Percentiles rank a stretch among this genome's conserved stretches.
Evolutionary conservation across 164 flowering plant species (phyloP).

Genomic region (Protea cynaroides): DNA sequence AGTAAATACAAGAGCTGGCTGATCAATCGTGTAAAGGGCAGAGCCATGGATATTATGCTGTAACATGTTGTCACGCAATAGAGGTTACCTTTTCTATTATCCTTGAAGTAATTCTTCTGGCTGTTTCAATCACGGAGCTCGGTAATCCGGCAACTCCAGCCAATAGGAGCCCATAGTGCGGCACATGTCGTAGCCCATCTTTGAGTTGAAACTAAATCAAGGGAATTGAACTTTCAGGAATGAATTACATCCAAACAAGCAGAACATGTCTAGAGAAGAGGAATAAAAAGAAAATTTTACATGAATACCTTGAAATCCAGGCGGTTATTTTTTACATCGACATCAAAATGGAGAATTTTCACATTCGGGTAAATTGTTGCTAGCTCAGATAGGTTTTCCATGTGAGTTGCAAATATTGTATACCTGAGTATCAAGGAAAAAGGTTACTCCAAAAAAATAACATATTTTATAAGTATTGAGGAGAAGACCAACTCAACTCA

Average conservation of each 20-base stretch:
- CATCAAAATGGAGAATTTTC: conserved; percentile 80
- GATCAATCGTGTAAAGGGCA: too few relatives aligned
- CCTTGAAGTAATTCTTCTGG: conserved; percentile 66
- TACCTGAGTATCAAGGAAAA: conserved; percentile 51
- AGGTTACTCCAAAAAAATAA: too few relatives aligned
- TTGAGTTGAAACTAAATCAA: conserved; percentile 66
- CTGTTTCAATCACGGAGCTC: conserved; percentile 65
- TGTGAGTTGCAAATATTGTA: conserved; percentile 92
- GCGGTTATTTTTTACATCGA: conserved; percentile 65
- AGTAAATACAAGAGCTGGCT: too few relatives aligned
- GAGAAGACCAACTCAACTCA: too few relatives aligned
- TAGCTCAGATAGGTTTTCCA: conserved; percentile 82
- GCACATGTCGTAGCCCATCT: conserved; percentile 73
- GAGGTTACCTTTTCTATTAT: conserved; percentile 58
- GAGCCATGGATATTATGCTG: too few relatives aligned
- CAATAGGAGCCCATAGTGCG: conserved; percentile 86
- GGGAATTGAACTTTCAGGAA: background rate
- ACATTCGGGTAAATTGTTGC: conserved; percentile 91
- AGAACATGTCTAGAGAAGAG: too few relatives aligned
- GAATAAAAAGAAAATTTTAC: background rate
- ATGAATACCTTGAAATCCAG: conserved; percentile 80
- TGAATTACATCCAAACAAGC: background rate
- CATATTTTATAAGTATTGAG: too few relatives aligned
- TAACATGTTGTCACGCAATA: background rate
- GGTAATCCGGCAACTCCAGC: conserved; percentile 97